Evolutionary conservation across 192 early-diverging fungal genomes (phyloP), one percentile per base, ranked within the genome.

Genomic region (Umbelopsis isabellina): DNA sequence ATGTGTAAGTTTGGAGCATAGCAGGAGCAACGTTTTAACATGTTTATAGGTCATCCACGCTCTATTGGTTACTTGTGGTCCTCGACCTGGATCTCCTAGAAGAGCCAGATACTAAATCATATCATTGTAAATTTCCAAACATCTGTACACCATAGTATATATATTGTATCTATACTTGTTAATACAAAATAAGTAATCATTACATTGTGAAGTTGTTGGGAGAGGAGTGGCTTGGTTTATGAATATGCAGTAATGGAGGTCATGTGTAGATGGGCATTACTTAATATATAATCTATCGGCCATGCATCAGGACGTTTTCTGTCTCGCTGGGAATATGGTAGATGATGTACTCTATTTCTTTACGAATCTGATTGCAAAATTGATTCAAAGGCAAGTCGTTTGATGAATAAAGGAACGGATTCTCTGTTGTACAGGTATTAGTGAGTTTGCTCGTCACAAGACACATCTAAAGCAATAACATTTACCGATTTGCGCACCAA

Each of bases 401-500:
- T 1, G 75, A 65, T 50, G 86, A 81, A 65, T 86, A 88, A 41
- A 83, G 81, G 72, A 79, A 79, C 33, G 72, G 73, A 22, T 73
- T 73, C 50, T 73, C 72, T 72, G 44, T 41, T 58, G 41, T 15
- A 64, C 12, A 25, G 46, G 47, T 23, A 15, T 13, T 4, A 23
- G 18, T 23, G n/a, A 49, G n/a, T 37, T 11, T 52, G 25, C 25
- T 13, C 48, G 58, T 48, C 35, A 44, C 20, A 21, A 35, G 13
- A 27, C 20, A n/a, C 15, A 33, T 64, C 30, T 23, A 47, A 3
- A 35, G 16, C 49, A 49, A 48, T 22, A 18, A 23, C 18, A n/a
- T 45, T 70, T 75, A 70, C 92, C 92, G 49, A 95, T 93, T 77
- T 94, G 88, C 4, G 83, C 82, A 49, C 90, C 92, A 75, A 94